Base-by-base conservation (phyloP, 371 early-diverging fungal species). In the Mortierella sp. region DNA sequence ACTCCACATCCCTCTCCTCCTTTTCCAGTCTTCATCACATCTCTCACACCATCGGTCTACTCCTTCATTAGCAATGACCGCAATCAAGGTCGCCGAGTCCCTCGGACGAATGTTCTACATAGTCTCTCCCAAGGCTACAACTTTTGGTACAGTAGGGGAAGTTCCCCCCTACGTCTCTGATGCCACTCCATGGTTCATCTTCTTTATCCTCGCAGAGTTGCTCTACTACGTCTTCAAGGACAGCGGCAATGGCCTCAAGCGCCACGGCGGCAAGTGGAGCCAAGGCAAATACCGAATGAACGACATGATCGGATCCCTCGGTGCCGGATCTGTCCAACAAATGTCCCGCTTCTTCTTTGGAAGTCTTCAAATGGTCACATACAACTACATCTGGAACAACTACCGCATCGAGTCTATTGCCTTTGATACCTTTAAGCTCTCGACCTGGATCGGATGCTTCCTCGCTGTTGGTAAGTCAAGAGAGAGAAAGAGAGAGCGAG, bases 31-130 rank as follows among this genome's bases (percentile, higher is more conserved):
- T 14, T 14, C 43, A 16, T 20, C 59, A 22, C 65, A 55, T 22
- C 35, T 20, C 32, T 28, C 20, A 10, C 20, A 40, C 55, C 8
- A 3, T 22, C 28, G 39, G 24, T 28, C 30, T 68, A 63, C 59
- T n/a, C 64, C 62, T 57, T 37, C 28, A 0, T 54, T 63, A 11
- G 3, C 35, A 35, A 78, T 79, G 79, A 79, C 79, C 18, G 79
- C 57, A 58, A 79, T 79, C 58, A 66, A 79, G 52, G 75, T 79
- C 45, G 79, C 79, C 68, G 75, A 79, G 58, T 79, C 79, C 61
- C 67, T 86, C 55, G 87, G 86, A 39, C 86, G 89, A 24, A 72
- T 90, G 72, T 88, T 90, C 63, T 90, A 90, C 76, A 45, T 90
- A 8, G 87, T 89, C 35, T 78, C 84, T 16, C 89, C 89, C 14